phyloP scores from a whole-genome alignment of 1,284 basidiomycete genomes.

The Fistulinella staudtii region DNA sequence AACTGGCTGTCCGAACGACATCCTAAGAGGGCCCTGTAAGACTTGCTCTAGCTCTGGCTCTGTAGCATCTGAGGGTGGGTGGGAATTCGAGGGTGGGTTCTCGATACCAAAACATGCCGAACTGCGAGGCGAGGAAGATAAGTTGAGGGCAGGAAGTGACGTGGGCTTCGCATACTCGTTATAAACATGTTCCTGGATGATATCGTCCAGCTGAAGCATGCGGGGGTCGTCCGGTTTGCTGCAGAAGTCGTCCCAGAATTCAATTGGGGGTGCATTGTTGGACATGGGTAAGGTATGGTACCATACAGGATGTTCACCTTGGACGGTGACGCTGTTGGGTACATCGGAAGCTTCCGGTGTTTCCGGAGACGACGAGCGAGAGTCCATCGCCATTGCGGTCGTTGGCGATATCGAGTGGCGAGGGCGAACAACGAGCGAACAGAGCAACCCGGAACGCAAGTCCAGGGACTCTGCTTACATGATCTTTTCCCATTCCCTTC shows the following conservation, averaged over 20 bases:
- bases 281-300: slow-evolving; percentile 45
- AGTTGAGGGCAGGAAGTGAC: neutral
- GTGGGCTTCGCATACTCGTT: slow-evolving; percentile 53
- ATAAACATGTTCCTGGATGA: slow-evolving; percentile 66
- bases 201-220: slow-evolving; percentile 63
- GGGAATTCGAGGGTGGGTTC: slow-evolving; percentile 5
- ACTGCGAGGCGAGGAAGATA: slow-evolving; percentile 13
- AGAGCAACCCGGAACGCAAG: no score
- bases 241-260: slow-evolving; percentile 31
- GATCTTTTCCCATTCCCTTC: slow-evolving; percentile 8
- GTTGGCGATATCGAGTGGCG: slow-evolving; percentile 46
- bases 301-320: slow-evolving; percentile 57
- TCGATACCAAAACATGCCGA: slow-evolving; percentile 23
- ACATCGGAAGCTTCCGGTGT: slow-evolving; percentile 63
- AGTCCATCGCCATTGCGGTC: slow-evolving; percentile 50
- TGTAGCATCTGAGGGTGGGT: slow-evolving; percentile 7
- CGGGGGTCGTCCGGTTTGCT: slow-evolving; percentile 47
- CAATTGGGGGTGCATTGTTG: slow-evolving; percentile 34
- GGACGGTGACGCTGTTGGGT: slow-evolving; percentile 45
- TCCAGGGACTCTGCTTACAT: slow-evolving; percentile 20
- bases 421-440: slow-evolving; percentile 4
- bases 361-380: slow-evolving; percentile 65
- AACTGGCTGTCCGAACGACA: slow-evolving; percentile 16
- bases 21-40: slow-evolving; percentile 7
- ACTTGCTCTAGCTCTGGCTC: slow-evolving; percentile 7